These are phyloP conservation scores for Sporothrix brunneoviolacea DNA, from an alignment of 2,329 filamentous ascomycete genomes.

Conservation along the genomic window DNA sequence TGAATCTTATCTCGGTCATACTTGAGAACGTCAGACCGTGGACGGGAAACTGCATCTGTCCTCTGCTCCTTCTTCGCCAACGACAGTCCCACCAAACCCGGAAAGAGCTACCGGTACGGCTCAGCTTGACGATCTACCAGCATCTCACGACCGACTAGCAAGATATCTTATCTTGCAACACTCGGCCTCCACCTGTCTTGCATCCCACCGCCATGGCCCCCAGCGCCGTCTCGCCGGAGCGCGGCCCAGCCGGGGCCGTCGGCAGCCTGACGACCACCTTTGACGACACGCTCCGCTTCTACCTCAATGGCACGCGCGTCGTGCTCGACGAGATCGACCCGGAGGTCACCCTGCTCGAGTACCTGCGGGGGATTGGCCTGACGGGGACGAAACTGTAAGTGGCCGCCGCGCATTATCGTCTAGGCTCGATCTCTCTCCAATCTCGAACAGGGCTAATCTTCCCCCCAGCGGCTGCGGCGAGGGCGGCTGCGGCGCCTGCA, in stretches of 20 bases:
- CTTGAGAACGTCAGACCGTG: too few species aligned
- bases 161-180: too few species aligned
- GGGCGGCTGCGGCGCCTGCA: slow-evolving; percentile 93
- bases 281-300: slow-evolving; percentile 86
- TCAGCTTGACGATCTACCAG: too few species aligned
- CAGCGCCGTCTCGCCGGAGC: slow-evolving; percentile 45
- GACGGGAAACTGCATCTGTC: too few species aligned
- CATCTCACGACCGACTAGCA: too few species aligned
- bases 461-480: slow-evolving; percentile 73
- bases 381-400: slow-evolving; percentile 83
- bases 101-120: too few species aligned
- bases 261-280: slow-evolving; percentile 64
- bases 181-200: too few species aligned
- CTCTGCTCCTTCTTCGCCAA: too few species aligned
- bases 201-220: too few species aligned
- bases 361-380: slow-evolving; percentile 83
- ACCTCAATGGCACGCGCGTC: slow-evolving; percentile 88
- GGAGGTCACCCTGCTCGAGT: slow-evolving; percentile 86
- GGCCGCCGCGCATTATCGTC: neutral
- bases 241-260: slow-evolving; percentile 27
- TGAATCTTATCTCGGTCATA: too few species aligned
- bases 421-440: too few species aligned
- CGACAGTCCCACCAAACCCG: too few species aligned
- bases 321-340: slow-evolving; percentile 82
- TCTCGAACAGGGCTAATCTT: neutral